Conservation (phyloP, 1,139 yeast species). For the Suhomyces anneliseae region DNA sequence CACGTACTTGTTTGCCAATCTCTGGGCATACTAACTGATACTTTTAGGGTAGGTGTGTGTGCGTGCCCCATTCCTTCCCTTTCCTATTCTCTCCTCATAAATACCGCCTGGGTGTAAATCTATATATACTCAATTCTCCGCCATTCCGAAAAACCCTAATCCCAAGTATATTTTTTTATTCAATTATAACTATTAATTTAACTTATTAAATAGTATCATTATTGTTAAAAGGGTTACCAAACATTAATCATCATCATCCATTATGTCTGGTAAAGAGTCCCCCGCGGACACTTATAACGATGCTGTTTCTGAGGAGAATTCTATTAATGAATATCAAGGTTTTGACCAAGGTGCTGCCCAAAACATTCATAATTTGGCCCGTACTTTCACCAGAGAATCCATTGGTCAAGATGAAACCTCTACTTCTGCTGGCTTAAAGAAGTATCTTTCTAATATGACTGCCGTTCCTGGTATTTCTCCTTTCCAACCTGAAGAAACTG, state of each 20-base stretch:
- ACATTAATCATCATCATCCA: background rate
- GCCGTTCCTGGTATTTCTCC: constrained; percentile 53
- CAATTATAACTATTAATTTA: too few relatives aligned
- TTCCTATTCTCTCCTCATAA: too few relatives aligned
- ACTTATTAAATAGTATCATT: too few relatives aligned
- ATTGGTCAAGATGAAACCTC: constrained; percentile 8
- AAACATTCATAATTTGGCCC: constrained; percentile 60
- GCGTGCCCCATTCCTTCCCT: too few relatives aligned
- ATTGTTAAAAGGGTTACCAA: too few relatives aligned
- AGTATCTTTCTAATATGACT: constrained; percentile 50
- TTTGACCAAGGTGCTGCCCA: constrained; percentile 29
- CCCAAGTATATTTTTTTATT: too few relatives aligned
- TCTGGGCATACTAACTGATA: too few relatives aligned
- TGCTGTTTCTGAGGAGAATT: constrained; percentile 16
- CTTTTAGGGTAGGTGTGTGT: too few relatives aligned
- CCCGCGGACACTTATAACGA: constrained; percentile 4
- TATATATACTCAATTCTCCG: too few relatives aligned
- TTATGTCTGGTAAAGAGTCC: constrained; percentile 9
- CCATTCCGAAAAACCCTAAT: too few relatives aligned
- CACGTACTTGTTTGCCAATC: background rate
- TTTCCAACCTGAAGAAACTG: constrained; percentile 18
- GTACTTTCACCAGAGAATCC: constrained; percentile 40
- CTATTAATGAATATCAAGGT: constrained; percentile 39
- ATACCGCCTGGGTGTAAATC: too few relatives aligned
- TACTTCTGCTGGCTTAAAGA: constrained; percentile 19